Evolutionary conservation across 768 basidiomycete genomes (phyloP), one percentile per base, ranked within the genome.

Genomic region (Panaeolus cyanescens): DNA sequence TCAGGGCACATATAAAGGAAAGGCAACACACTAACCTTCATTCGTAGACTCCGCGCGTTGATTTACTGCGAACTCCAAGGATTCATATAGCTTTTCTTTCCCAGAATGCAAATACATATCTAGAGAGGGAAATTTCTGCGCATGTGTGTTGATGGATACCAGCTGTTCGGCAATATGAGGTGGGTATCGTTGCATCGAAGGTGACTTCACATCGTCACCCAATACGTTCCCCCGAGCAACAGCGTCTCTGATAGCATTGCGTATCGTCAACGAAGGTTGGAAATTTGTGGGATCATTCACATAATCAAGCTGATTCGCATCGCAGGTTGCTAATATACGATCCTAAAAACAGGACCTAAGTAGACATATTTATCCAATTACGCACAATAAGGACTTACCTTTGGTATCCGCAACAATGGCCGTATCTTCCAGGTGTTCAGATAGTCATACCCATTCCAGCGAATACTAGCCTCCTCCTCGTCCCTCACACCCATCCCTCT

Each of bases 271-370:
- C 5, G 81, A 79, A 2, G 92, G 90, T 65, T 93, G 87, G 59
- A 88, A 86, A 68, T 95, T 95, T 17, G 91, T 90, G 0, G 75
- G 71, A 67, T 95, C 93, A 19, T 77, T 74, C 39, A 89, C 79
- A 71, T 88, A 95, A 60, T 80, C 75, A 7, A 93, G 71, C 1
- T 73, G 70, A 63, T 92, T 77, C 10, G 75, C 84, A 45, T 87
- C 80, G 64, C 92, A 94, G 0, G 93, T 95, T 7, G 87, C 89
- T 1, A 94, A 72, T n/a, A 95, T 83, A 61, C 92, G 85, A 57
- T 90, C 86, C 93, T 95, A 32, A n/a, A 40, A 53, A 20, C 20
- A 5, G 19, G 10, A 28, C 3, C 12, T n/a, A n/a, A n/a, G n/a
- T n/a, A n/a, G n/a, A n/a, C n/a, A n/a, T n/a, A n/a, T n/a, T n/a